Evolutionary conservation across 768 basidiomycete genomes (phyloP).

Genomic region (Tricholoma saponaceum): DNA sequence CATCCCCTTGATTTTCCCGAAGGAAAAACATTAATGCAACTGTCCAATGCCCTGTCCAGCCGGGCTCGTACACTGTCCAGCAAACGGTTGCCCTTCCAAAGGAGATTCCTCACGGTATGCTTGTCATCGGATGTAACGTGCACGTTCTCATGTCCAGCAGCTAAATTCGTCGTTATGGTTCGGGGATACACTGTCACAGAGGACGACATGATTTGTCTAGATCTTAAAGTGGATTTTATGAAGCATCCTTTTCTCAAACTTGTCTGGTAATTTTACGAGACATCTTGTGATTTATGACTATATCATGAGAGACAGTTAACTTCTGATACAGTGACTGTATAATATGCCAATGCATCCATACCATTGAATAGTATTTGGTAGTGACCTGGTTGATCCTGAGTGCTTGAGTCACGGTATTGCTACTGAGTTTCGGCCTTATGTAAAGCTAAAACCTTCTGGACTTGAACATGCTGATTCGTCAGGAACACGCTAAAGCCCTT

Average conservation of each 20-base stretch:
- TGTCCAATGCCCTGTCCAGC: slow-evolving; percentile 80
- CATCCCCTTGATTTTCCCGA: slow-evolving; percentile 1
- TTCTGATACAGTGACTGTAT: not conserved
- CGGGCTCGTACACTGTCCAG: slow-evolving; percentile 64
- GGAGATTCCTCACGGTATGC: slow-evolving; percentile 81
- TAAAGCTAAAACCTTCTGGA: no score
- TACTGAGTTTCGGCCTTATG: no score
- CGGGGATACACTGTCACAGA: slow-evolving; percentile 68
- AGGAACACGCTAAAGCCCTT: no score
- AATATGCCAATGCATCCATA: not conserved
- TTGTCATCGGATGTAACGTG: not conserved
- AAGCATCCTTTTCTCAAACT: slow-evolving; percentile 32
- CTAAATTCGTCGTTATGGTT: slow-evolving; percentile 77
- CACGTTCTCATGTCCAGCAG: slow-evolving; percentile 34
- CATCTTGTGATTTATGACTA: not conserved
- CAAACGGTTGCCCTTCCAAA: slow-evolving; percentile 87
- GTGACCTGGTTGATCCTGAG: no score
- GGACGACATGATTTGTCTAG: slow-evolving; percentile 73
- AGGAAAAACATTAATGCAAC: slow-evolving; percentile 73
- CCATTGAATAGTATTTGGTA: no score
- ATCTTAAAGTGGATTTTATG: slow-evolving; percentile 78
- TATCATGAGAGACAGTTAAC: not conserved
- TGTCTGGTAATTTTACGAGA: slow-evolving; percentile 20
- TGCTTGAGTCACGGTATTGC: no score
- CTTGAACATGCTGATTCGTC: no score